These are phyloP conservation scores for Phytophthora colocasiae DNA, from an alignment of 352 stramenopile genomes.

Conservation along the genomic window DNA sequence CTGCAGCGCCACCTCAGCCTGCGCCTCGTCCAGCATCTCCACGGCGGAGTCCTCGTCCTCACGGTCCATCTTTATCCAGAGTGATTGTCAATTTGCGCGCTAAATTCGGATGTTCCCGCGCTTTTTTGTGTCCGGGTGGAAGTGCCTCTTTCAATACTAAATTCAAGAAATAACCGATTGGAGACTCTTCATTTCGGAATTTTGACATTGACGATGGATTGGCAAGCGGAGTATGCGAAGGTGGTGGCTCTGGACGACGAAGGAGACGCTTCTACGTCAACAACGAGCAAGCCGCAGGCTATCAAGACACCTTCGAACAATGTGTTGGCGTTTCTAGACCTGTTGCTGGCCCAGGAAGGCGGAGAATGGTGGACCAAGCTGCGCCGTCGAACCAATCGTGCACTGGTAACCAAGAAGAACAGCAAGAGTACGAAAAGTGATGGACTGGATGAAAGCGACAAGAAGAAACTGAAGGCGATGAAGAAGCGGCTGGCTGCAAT, in stretches of 20 bases:
- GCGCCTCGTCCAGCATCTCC: slow-evolving; percentile 33
- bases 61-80: slow-evolving; percentile 14
- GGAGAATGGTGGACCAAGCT: slow-evolving; percentile 37
- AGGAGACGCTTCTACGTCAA: neutral
- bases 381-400: slow-evolving; percentile 1
- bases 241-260: slow-evolving; percentile 25
- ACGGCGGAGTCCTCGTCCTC: slow-evolving; percentile 39
- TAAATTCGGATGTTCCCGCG: slow-evolving; percentile 30
- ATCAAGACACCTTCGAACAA: slow-evolving; percentile 5
- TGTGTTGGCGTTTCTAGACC: slow-evolving; percentile 38
- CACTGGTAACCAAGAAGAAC: slow-evolving; percentile 4
- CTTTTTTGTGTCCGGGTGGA: slow-evolving; percentile 27
- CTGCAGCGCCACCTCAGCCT: slow-evolving; percentile 78
- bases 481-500: slow-evolving; percentile 34
- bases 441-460: slow-evolving; percentile 12
- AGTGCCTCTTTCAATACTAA: slow-evolving; percentile 1
- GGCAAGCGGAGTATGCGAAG: slow-evolving; percentile 31
- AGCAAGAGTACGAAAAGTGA: neutral
- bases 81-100: slow-evolving; percentile 17
- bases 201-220: slow-evolving; percentile 22
- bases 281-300: slow-evolving; percentile 5
- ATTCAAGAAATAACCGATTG: neutral
- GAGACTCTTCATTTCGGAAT: slow-evolving; percentile 25
- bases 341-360: slow-evolving; percentile 35
- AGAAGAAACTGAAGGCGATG: slow-evolving; percentile 18